phyloP scores from a whole-genome alignment of 1,139 yeast genomes.

The Scheffersomyces illinoinensis region DNA sequence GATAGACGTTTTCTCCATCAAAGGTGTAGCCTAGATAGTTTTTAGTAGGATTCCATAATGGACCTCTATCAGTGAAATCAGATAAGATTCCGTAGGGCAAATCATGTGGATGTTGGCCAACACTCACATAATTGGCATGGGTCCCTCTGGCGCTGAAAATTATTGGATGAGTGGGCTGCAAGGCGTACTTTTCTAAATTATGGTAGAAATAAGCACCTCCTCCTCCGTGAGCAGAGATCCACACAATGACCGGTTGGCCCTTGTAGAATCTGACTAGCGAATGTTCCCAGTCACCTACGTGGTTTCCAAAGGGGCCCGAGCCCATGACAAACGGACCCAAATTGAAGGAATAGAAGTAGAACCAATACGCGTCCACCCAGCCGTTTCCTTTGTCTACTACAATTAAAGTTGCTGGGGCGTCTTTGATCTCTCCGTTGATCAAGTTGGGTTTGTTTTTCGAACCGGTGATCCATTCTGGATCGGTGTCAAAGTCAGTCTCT shows the following conservation, averaged over 20 bases:
- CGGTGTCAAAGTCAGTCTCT: conserved; percentile 65
- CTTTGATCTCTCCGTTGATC: conserved; percentile 64
- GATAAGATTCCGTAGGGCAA: conserved; percentile 86
- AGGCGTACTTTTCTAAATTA: conserved; percentile 69
- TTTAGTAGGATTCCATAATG: conserved; percentile 88
- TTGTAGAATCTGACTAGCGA: conserved; percentile 79
- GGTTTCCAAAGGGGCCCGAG: conserved; percentile 94
- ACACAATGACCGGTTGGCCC: conserved; percentile 83
- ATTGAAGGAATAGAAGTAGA: conserved; percentile 91
- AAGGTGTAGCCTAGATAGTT: conserved; percentile 81
- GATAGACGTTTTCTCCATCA: conserved; percentile 54
- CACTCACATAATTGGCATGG: conserved; percentile 95
- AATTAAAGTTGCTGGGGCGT: conserved; percentile 80
- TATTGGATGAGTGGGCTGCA: conserved; percentile 57
- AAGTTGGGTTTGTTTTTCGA: conserved; percentile 63
- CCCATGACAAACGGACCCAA: conserved; percentile 98
- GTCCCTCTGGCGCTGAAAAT: conserved; percentile 93
- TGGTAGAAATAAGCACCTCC: conserved; percentile 85
- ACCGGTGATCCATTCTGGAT: conserved; percentile 91
- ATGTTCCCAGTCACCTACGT: conserved; percentile 98
- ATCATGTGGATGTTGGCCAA: conserved; percentile 95
- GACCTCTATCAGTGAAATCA: conserved; percentile 94
- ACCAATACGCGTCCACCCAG: conserved; percentile 94
- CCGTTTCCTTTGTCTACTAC: conserved; percentile 93
- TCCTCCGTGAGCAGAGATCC: conserved; percentile 99